These are phyloP conservation scores for Gossypium laxum DNA, from an alignment of 441 rosid genomes.

Conservation along the genomic window DNA sequence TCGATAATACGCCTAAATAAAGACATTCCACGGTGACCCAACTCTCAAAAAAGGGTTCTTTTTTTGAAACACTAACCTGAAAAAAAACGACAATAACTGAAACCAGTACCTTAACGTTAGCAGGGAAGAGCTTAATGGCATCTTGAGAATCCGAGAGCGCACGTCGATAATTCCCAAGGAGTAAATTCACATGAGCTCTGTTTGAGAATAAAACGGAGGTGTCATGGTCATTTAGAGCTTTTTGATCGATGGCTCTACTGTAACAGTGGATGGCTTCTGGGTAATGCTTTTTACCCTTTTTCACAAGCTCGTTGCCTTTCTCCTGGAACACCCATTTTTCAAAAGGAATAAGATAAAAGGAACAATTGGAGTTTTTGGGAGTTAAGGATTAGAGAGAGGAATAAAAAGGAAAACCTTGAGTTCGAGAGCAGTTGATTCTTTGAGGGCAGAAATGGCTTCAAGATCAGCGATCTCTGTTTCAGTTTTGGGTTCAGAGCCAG, in stretches of 20 bases:
- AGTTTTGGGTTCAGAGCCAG: constrained; percentile 55
- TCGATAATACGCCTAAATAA: constrained; percentile 56
- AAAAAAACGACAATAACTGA: not conserved
- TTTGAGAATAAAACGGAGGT: constrained; percentile 64
- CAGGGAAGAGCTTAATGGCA: constrained; percentile 45
- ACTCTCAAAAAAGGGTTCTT: not conserved
- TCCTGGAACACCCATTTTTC: constrained; percentile 42
- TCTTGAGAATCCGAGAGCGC: constrained; percentile 68
- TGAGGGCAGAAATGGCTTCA: constrained; percentile 67
- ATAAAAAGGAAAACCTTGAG: constrained; percentile 44
- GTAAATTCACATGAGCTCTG: constrained; percentile 73
- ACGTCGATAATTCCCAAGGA: constrained; percentile 61
- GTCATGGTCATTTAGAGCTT: constrained; percentile 48
- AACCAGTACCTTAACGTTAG: constrained; percentile 51
- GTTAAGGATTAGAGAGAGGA: not conserved
- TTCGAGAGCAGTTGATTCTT: constrained; percentile 80
- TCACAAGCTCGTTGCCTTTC: constrained; percentile 69
- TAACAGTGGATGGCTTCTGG: constrained; percentile 69
- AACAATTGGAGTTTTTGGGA: not conserved
- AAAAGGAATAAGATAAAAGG: not conserved
- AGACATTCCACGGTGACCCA: constrained; percentile 3
- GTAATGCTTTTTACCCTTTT: constrained; percentile 78
- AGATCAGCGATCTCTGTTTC: constrained; percentile 61
- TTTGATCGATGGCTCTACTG: constrained; percentile 68
- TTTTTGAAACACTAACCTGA: not conserved